phyloP scores from a whole-genome alignment of 2,329 filamentous ascomycete species.

The Paraphaeosphaeria sporulosa region DNA sequence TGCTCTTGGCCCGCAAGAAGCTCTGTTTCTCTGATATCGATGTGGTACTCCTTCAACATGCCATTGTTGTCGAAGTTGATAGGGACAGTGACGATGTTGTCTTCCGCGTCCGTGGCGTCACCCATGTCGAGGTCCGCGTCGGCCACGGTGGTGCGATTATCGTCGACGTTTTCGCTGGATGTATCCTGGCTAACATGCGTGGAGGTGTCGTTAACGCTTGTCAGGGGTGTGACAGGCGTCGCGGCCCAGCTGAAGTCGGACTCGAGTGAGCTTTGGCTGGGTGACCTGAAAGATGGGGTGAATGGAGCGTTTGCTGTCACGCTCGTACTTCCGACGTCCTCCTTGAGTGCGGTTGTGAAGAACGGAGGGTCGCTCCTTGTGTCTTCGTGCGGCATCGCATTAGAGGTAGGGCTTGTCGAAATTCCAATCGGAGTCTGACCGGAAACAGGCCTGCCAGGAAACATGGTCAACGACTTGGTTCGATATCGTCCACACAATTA shows the following conservation, averaged over 20 bases:
- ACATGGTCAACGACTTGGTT: no score
- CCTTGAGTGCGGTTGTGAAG: no score
- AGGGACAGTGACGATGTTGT: not conserved
- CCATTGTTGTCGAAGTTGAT: not conserved
- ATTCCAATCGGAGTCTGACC: no score
- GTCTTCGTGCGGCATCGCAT: no score
- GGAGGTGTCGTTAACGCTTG: not conserved
- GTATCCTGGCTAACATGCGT: not conserved
- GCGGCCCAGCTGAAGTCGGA: not conserved
- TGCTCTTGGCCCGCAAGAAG: not conserved
- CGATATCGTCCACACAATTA: no score
- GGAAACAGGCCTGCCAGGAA: no score
- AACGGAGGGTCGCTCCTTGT: no score
- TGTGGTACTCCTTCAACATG: not conserved
- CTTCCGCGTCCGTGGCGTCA: not conserved
- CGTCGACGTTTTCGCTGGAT: not conserved
- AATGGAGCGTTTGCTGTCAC: not conserved
- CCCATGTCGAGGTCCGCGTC: not conserved
- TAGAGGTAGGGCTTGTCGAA: no score
- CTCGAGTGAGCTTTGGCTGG: not conserved
- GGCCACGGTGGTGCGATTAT: not conserved
- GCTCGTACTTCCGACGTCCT: not conserved
- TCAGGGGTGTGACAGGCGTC: not conserved
- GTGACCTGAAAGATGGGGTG: not conserved
- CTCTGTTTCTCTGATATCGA: not conserved